A percentile compares a stretch with the other conserved stretches of the same genome.
These are phyloP conservation scores for Ophiobolus disseminans DNA, from an alignment of 2,329 filamentous ascomycete genomes.

Conservation along the genomic window DNA sequence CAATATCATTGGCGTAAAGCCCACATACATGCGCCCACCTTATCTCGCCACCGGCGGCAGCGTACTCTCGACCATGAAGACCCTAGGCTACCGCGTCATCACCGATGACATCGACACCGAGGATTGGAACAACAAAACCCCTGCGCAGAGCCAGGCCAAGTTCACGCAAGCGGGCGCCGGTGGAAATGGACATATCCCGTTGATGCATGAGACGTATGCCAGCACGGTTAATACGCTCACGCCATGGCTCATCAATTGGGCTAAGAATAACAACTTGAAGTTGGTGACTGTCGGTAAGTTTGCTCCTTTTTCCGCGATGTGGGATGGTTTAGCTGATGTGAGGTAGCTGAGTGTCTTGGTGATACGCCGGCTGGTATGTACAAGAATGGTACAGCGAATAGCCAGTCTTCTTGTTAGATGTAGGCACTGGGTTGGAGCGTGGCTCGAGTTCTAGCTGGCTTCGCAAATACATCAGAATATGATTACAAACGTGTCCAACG, in stretches of 20 bases:
- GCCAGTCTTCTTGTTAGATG: conserved; percentile 2
- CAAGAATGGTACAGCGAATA: conserved; percentile 5
- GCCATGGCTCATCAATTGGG: conserved; percentile 48
- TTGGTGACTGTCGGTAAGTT: conserved; percentile 45
- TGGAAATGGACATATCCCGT: conserved; percentile 45
- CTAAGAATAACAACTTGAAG: conserved; percentile 45
- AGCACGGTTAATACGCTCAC: conserved; percentile 43
- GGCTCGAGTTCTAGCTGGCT: background rate
- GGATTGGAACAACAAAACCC: conserved; percentile 45
- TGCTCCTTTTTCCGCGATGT: background rate
- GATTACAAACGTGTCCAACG: too few relatives aligned
- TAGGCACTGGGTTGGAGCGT: background rate
- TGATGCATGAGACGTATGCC: conserved; percentile 47
- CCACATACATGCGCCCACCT: conserved; percentile 48
- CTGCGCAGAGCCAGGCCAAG: conserved; percentile 41
- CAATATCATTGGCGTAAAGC: conserved; percentile 47
- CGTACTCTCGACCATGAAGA: conserved; percentile 43
- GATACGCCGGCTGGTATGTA: conserved; percentile 2
- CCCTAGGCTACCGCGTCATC: conserved; percentile 45
- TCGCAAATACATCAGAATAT: background rate
- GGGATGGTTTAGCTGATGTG: background rate
- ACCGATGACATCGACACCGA: conserved; percentile 43
- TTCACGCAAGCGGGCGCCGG: conserved; percentile 41
- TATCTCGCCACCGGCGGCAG: conserved; percentile 44
- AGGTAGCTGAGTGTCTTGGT: conserved; percentile 7